Conservation (phyloP, 2,329 filamentous ascomycete genomes). For the Fusarium haematococcum region DNA sequence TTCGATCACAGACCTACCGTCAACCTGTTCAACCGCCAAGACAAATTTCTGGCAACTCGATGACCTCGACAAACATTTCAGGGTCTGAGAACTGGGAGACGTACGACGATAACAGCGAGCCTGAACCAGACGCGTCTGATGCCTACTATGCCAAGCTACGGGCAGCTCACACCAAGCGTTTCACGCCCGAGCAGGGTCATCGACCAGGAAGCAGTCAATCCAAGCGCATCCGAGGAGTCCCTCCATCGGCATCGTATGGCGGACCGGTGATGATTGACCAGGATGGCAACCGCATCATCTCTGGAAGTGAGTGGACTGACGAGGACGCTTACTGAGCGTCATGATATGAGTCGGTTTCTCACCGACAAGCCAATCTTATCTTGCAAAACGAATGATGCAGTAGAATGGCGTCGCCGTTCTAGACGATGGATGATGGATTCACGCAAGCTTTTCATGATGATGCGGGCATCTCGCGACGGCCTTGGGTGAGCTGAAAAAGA, state of each 20-base stretch:
- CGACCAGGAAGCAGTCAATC: slow-evolving; percentile 56
- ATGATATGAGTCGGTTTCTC: background rate
- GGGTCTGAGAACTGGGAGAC: slow-evolving; percentile 99
- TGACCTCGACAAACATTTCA: slow-evolving; percentile 79
- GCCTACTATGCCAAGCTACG: slow-evolving; percentile 84
- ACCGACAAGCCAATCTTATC: slow-evolving; percentile 4
- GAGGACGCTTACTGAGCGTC: slow-evolving; percentile 67
- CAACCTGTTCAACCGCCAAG: slow-evolving; percentile 61
- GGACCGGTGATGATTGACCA: slow-evolving; percentile 64
- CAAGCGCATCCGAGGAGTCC: slow-evolving; percentile 68
- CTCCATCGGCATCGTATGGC: slow-evolving; percentile 59
- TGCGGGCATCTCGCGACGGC: slow-evolving; percentile 45
- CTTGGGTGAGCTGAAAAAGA: slow-evolving; percentile 41
- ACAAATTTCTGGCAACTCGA: slow-evolving; percentile 75
- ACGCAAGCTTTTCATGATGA: slow-evolving; percentile 45
- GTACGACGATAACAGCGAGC: slow-evolving; percentile 86
- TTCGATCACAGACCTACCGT: slow-evolving; percentile 56
- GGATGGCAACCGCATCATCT: slow-evolving; percentile 73
- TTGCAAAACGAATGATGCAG: slow-evolving; percentile 38
- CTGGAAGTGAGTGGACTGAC: slow-evolving; percentile 75
- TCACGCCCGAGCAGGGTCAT: slow-evolving; percentile 62
- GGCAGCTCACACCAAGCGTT: slow-evolving; percentile 74
- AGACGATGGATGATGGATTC: slow-evolving; percentile 36
- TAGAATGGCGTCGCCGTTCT: too few relatives aligned
- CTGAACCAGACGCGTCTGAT: slow-evolving; percentile 80